A percentile compares a stretch with the other conserved stretches of the same genome.
Evolutionary conservation across 768 basidiomycete genomes (phyloP).

Genomic region (Boletus rubroflammeus): DNA sequence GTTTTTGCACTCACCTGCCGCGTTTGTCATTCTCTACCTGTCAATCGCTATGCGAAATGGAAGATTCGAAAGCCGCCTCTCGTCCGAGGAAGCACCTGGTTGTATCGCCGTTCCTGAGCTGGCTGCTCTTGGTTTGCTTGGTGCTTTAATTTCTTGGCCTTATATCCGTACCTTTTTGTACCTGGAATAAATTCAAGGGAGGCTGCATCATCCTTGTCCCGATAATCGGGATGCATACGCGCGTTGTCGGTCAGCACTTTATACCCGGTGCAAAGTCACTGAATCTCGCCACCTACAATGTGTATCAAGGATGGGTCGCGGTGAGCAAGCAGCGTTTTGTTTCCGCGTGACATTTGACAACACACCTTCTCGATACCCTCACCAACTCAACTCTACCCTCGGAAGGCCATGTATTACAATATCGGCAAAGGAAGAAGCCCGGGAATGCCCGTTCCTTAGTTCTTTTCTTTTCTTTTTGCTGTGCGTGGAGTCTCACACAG

Average conservation of each 20-base stretch:
- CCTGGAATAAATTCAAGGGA: not conserved
- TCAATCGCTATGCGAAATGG: slow-evolving; percentile 8
- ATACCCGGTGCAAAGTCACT: no score
- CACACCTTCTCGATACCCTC: not conserved
- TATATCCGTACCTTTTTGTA: not conserved
- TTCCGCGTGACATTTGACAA: not conserved
- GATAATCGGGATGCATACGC: not conserved
- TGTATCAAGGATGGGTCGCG: not conserved
- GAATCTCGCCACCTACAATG: not conserved
- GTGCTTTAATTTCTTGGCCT: slow-evolving; percentile 4
- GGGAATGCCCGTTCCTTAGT: not conserved
- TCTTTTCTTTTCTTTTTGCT: not conserved
- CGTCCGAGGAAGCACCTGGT: slow-evolving; percentile 1
- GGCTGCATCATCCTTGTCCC: not conserved
- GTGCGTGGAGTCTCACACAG: not conserved
- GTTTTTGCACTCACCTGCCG: not conserved
- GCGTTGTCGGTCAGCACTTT: not conserved
- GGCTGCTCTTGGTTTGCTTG: not conserved
- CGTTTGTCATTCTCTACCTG: not conserved
- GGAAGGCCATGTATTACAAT: not conserved
- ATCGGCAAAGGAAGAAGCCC: not conserved
- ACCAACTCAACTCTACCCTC: not conserved
- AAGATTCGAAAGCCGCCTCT: slow-evolving; percentile 4
- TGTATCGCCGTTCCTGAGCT: not conserved
- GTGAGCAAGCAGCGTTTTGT: not conserved